Evolutionary conservation across 352 stramenopile genomes (phyloP).

Genomic region (Elongisporangium anandrum): DNA sequence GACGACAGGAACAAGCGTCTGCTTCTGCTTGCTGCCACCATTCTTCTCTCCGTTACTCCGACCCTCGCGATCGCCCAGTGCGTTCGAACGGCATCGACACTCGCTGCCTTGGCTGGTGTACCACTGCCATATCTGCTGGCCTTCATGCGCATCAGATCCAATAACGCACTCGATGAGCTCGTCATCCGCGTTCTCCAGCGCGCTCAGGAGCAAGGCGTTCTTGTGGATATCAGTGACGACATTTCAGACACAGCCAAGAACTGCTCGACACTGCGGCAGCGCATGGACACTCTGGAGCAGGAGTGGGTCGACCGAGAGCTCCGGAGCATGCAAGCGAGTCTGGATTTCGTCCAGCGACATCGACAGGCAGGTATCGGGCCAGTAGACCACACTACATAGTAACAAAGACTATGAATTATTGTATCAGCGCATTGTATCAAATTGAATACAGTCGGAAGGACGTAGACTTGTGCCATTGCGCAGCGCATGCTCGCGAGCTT

Average conservation of each 20-base stretch:
- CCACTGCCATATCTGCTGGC: not conserved
- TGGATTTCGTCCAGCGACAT: too few species aligned
- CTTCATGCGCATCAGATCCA: not conserved
- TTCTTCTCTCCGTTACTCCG: not conserved
- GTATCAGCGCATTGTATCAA: too few species aligned
- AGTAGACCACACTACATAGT: too few species aligned
- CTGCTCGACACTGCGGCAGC: too few species aligned
- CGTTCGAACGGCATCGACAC: not conserved
- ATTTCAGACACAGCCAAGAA: not conserved
- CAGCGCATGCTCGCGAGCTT: constrained; percentile 57
- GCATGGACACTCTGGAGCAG: too few species aligned
- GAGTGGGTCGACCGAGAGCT: too few species aligned
- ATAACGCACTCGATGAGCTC: not conserved
- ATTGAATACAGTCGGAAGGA: too few species aligned
- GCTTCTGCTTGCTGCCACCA: not conserved
- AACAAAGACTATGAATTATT: too few species aligned
- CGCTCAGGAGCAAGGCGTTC: not conserved
- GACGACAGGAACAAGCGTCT: not conserved
- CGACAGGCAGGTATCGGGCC: too few species aligned
- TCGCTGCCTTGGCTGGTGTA: not conserved
- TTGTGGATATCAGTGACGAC: not conserved
- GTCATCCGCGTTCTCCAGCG: not conserved
- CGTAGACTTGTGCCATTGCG: too few species aligned
- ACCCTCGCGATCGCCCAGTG: not conserved
- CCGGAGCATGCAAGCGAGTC: too few species aligned